Evolutionary conservation across 2,329 filamentous ascomycete species (phyloP), one percentile per base, ranked within the genome.

Genomic region (Xylariaceae sp.): DNA sequence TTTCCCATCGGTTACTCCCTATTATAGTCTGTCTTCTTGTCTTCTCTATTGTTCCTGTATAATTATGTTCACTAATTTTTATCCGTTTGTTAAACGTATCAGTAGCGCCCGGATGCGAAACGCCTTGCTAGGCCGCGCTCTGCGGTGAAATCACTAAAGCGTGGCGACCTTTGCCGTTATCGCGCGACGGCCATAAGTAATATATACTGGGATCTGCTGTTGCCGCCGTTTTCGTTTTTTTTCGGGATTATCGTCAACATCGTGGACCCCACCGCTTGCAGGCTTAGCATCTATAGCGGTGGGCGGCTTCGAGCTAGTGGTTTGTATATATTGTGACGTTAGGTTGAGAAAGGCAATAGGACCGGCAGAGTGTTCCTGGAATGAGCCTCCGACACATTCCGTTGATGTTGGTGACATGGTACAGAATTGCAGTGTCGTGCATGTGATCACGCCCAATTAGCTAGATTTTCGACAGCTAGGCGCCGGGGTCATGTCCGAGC

Each of bases 101-200:
- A 18, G 43, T 43, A 6, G 43, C 32, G 23, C 4, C 30, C 15
- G 56, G 56, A 21, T 50, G 56, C 16, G 35, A 47, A 16, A 55
- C 6, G 10, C 27, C 45, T 18, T 51, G 41, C 24, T 32, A 24
- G 1, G 40, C 51, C 16, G 51, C 42, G 13, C 21, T 35, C 42
- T 46, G 39, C 13, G 35, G 50, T 23, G 36, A 44, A 30, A 55
- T 39, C 13, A 43, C 37, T 11, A 58, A 29, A 11, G 56, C 36
- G 30, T 58, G 53, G 26, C 56, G 48, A 6, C 56, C 56, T 10
- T 58, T 58, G 15, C 56, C 43, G 29, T 58, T 56, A 26, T 58
- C 50, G 10, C 52, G 56, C 23, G 56, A 46, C 37, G 35, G 48
- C 43, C 51, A 56, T 26, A 37, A 35, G 29, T 37, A 41, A 35